Percentiles rank a stretch among this genome's conserved stretches.
Evolutionary conservation across 345 rosid species (phyloP).

Genomic region (Draba incana): DNA sequence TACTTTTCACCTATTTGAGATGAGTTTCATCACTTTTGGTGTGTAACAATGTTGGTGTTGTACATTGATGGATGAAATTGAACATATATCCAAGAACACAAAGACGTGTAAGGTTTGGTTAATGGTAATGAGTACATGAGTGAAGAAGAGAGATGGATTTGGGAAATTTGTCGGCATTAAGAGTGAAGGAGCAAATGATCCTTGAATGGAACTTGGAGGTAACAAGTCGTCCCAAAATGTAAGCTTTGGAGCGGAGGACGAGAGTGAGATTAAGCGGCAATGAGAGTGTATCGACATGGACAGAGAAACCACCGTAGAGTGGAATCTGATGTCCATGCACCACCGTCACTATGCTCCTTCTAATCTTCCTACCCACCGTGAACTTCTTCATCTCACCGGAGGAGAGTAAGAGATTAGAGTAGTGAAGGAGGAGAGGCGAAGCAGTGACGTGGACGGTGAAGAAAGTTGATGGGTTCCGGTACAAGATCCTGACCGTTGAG

Average conservation of each 20-base stretch:
- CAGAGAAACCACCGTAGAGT: slow-evolving; percentile 72
- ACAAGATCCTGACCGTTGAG: slow-evolving; percentile 85
- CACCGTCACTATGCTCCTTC: slow-evolving; percentile 48
- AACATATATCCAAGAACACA: slow-evolving; percentile 12
- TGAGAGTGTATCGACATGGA: slow-evolving; percentile 45
- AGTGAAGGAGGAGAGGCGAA: slow-evolving; percentile 70
- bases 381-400: slow-evolving; percentile 91
- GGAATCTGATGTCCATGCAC: slow-evolving; percentile 81
- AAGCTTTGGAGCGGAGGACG: slow-evolving; percentile 74
- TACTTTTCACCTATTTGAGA: too few species aligned
- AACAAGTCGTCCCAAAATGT: slow-evolving; percentile 74
- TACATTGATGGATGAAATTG: slow-evolving; percentile 12
- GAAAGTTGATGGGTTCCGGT: slow-evolving; percentile 81
- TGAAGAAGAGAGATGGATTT: slow-evolving; percentile 35
- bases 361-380: slow-evolving; percentile 61
- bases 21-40: neutral
- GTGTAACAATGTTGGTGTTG: neutral
- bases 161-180: slow-evolving; percentile 47
- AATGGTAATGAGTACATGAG: slow-evolving; percentile 31
- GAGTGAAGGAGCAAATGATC: slow-evolving; percentile 63
- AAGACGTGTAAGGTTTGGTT: slow-evolving; percentile 12
- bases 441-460: slow-evolving; percentile 93
- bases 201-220: slow-evolving; percentile 60
- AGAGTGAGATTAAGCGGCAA: slow-evolving; percentile 83
- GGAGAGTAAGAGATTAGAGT: slow-evolving; percentile 75